Evolutionary conservation across 2,329 filamentous ascomycete species (phyloP), one percentile per base, ranked within the genome.

Genomic region (Amauroascus verrucosus): DNA sequence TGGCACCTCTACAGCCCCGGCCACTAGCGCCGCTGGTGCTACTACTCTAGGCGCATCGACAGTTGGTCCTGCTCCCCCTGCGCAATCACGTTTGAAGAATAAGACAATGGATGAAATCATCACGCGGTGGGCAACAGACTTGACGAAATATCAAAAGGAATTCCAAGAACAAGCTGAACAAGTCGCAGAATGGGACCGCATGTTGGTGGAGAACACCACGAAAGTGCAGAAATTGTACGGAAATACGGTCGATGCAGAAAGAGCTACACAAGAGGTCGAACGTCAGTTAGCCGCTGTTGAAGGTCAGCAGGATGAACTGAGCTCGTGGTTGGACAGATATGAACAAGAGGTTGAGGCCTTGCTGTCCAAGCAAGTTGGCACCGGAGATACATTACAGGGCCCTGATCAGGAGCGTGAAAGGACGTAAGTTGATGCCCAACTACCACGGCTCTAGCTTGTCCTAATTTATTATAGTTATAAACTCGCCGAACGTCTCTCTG

Each of bases 61-160:
- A 2, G 77, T 81, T 32, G 90, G 90, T 0, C 88, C 90, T 1
- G 75, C 84, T 2, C 91, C 93, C 14, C 84, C 89, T 54, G 72
- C 77, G 1, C 82, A 94, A 63, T 93, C 91, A 3, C 85, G 93
- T 26, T 77, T 98, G 35, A 95, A 95, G 76, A 95, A 96, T 71
- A 97, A 95, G 74, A 95, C 91, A 0, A 96, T 98, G 86, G 93
- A 98, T 65, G 93, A 98, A 67, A 96, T 98, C 59, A 89, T 98
- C 60, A 96, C 88, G 3, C 83, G 89, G 30, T 98, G 93, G 93
- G 93, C 93, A 1, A 88, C 89, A 0, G 93, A 97, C 65, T 76
- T 98, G 48, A 86, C 89, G 51, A 94, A 95, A 65, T 96, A 98
- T 65, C 91, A 97, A 65, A 95, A 95, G 68, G 88, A 95, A 55